phyloP scores from a whole-genome alignment of 768 basidiomycete species.

The Termitomyces heimii region DNA sequence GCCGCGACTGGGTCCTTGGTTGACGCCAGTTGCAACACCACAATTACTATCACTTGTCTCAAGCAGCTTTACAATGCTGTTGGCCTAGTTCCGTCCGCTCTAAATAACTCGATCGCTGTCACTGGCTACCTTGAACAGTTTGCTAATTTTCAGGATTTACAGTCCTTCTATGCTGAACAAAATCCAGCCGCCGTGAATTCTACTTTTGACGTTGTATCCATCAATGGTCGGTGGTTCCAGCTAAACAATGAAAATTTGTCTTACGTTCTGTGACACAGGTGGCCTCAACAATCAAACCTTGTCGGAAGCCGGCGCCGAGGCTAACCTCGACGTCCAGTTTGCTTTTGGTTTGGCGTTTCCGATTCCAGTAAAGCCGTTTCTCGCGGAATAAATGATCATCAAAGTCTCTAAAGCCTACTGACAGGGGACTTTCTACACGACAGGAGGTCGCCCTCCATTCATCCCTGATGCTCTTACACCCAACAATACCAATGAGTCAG shows the following conservation, averaged over 20 bases:
- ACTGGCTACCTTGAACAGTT: constrained; percentile 49
- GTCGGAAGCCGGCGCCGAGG: constrained; percentile 51
- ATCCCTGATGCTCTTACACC: constrained; percentile 37
- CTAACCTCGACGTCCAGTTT: constrained; percentile 59
- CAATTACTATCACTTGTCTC: constrained; percentile 48
- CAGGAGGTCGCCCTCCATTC: constrained; percentile 55
- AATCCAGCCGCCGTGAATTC: constrained; percentile 41
- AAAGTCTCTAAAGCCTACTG: constrained; percentile 13
- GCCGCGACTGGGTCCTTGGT: constrained; percentile 15
- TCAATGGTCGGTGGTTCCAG: constrained; percentile 36
- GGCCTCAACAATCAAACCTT: constrained; percentile 52
- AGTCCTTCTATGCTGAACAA: constrained; percentile 41
- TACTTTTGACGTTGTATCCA: constrained; percentile 45
- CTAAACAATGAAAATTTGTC: background rate
- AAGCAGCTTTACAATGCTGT: constrained; percentile 50
- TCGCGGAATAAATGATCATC: background rate
- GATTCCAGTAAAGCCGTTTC: constrained; percentile 31
- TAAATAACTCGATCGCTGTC: constrained; percentile 44
- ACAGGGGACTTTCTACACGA: constrained; percentile 51
- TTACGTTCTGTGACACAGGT: constrained; percentile 24
- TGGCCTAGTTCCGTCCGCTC: constrained; percentile 35
- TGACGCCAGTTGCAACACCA: constrained; percentile 41
- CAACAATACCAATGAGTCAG: constrained; percentile 32
- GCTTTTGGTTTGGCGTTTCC: constrained; percentile 58
- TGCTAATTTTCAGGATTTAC: constrained; percentile 45